A percentile compares a stretch with the other conserved stretches of the same genome.
These are phyloP conservation scores for Boletus bicolor DNA, from an alignment of 768 basidiomycete genomes.

Conservation along the genomic window DNA sequence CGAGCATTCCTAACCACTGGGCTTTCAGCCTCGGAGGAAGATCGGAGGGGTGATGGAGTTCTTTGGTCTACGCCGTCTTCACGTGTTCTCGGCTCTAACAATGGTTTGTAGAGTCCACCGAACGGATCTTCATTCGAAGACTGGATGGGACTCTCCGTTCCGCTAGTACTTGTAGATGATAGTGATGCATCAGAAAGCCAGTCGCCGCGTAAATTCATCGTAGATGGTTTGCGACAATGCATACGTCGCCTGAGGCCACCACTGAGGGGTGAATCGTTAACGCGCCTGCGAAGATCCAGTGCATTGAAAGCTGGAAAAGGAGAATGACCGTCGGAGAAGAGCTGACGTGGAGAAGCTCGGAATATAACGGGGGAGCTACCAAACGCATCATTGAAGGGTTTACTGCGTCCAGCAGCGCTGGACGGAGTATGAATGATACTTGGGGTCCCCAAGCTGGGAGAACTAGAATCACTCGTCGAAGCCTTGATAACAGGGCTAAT, in stretches of 20 bases:
- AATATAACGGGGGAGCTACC: conserved; percentile 39
- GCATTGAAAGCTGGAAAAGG: conserved; percentile 32
- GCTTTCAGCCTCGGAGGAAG: conserved; percentile 42
- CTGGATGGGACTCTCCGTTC: conserved; percentile 24
- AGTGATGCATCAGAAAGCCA: conserved; percentile 33
- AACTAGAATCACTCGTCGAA: conserved; percentile 26
- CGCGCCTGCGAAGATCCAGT: conserved; percentile 33
- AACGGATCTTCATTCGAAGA: conserved; percentile 45
- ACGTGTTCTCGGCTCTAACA: conserved; percentile 10
- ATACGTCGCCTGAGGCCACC: conserved; percentile 28
- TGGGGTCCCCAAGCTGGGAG: conserved; percentile 29
- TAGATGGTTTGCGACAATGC: conserved; percentile 27
- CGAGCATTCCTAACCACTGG: conserved; percentile 43
- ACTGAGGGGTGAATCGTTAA: conserved; percentile 49
- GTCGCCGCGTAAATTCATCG: conserved; percentile 28
- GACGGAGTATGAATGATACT: conserved; percentile 31
- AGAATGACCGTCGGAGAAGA: conserved; percentile 36
- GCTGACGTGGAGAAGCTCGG: conserved; percentile 39
- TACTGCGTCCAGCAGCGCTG: conserved; percentile 25
- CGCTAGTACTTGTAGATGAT: conserved; percentile 23
- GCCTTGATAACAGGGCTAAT: conserved; percentile 46
- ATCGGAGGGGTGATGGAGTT: conserved; percentile 16
- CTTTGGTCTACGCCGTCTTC: conserved; percentile 10
- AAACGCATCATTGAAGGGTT: conserved; percentile 28
- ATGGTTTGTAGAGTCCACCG: conserved; percentile 41